These are phyloP conservation scores for Poa annua DNA, from an alignment of 176 grass and related monocot species.

Conservation along the genomic window DNA sequence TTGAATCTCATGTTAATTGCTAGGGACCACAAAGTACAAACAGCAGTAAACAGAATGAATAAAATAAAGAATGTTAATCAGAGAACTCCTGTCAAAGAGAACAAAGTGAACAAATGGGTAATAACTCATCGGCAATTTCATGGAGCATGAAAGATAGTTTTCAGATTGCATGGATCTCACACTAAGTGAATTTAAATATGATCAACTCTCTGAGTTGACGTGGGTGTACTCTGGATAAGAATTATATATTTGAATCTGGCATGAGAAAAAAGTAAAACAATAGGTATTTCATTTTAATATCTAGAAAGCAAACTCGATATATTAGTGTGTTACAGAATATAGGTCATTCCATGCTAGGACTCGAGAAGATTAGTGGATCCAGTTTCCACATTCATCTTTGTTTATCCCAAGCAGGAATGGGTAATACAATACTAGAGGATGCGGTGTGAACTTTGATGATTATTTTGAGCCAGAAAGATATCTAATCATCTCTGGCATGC, in stretches of 20 bases:
- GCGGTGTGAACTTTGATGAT: constrained; percentile 5
- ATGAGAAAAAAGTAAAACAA: constrained; percentile 22
- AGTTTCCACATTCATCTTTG: constrained; percentile 1
- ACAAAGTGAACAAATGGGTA: background rate
- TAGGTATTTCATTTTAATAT: background rate
- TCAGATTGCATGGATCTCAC: constrained; percentile 31
- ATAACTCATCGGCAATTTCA: background rate
- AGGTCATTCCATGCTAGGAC: constrained; percentile 4
- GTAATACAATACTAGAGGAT: constrained; percentile 22
- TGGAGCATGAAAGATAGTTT: background rate
- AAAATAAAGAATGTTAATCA: constrained; percentile 24
- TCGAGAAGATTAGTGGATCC: constrained; percentile 11
- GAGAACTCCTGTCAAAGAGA: constrained; percentile 7
- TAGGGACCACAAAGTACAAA: constrained; percentile 12
- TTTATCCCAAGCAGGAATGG: constrained; percentile 14
- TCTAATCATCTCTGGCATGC: background rate
- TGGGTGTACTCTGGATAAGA: background rate
- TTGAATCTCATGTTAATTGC: constrained; percentile 30
- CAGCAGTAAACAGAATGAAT: constrained; percentile 8
- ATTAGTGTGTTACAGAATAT: constrained; percentile 19
- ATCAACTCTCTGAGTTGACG: background rate
- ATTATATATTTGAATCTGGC: constrained; percentile 1
- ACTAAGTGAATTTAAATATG: background rate
- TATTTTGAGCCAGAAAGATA: constrained; percentile 24
- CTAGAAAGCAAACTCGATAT: constrained; percentile 14